phyloP scores from a whole-genome alignment of 805 yeast genomes.

The Dipodascus geniculatus region DNA sequence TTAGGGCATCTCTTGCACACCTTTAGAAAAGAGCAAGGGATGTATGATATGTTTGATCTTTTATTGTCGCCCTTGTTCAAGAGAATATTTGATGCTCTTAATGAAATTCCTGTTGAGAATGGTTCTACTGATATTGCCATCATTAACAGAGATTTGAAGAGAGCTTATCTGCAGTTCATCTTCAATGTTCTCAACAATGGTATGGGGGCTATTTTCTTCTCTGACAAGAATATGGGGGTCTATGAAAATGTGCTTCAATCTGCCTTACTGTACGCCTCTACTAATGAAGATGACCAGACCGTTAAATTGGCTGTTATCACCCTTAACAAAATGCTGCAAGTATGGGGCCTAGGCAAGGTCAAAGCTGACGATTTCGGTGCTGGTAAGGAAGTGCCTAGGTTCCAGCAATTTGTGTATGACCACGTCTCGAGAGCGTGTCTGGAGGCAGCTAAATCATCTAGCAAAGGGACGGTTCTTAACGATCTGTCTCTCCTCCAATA shows the following conservation, averaged over 20 bases:
- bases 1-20: slow-evolving; percentile 79
- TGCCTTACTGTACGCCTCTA: slow-evolving; percentile 53
- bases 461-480: slow-evolving; percentile 56
- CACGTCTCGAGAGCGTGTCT: slow-evolving; percentile 57
- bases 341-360: slow-evolving; percentile 60
- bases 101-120: slow-evolving; percentile 27
- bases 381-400: slow-evolving; percentile 50
- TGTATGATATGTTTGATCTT: slow-evolving; percentile 63
- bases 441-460: slow-evolving; percentile 82
- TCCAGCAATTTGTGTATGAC: slow-evolving; percentile 54
- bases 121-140: slow-evolving; percentile 50
- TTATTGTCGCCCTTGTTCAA: slow-evolving; percentile 62
- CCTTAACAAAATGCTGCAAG: slow-evolving; percentile 45
- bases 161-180: slow-evolving; percentile 57
- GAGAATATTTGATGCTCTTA: slow-evolving; percentile 46
- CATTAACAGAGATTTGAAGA: slow-evolving; percentile 55
- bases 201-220: slow-evolving; percentile 63
- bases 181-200: slow-evolving; percentile 65
- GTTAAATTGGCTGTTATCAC: slow-evolving; percentile 62
- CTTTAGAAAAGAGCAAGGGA: slow-evolving; percentile 51
- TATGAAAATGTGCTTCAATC: slow-evolving; percentile 52
- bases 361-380: slow-evolving; percentile 31
- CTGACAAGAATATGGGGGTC: slow-evolving; percentile 49
- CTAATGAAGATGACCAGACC: slow-evolving; percentile 48
- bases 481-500: slow-evolving; percentile 66